phyloP scores from a whole-genome alignment of 805 yeast genomes.

The Candida yuanshanica region DNA sequence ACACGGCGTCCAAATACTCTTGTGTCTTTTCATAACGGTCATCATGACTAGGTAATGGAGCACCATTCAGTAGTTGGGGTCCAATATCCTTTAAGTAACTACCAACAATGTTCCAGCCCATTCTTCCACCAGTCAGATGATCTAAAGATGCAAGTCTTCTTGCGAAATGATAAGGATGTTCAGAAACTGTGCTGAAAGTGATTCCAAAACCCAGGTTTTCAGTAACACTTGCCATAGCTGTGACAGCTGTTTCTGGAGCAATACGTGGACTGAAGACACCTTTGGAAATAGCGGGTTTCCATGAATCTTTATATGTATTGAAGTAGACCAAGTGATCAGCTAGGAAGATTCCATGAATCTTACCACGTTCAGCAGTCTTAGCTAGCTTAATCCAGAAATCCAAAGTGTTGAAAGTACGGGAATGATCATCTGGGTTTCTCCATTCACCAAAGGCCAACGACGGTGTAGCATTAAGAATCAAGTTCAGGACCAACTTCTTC shows the following conservation, averaged over 20 bases:
- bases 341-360: conserved; percentile 30
- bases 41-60: conserved; percentile 32
- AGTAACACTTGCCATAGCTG: conserved; percentile 27
- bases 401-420: conserved; percentile 4
- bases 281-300: conserved; percentile 24
- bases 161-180: conserved; percentile 36
- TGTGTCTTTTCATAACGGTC: conserved; percentile 35
- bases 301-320: conserved; percentile 33
- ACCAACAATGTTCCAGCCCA: conserved; percentile 41
- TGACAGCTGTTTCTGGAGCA: conserved; percentile 27
- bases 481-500: conserved; percentile 29
- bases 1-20: conserved; percentile 34
- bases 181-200: conserved; percentile 37
- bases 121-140: conserved; percentile 35
- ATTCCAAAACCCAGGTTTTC: conserved; percentile 32
- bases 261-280: conserved; percentile 23
- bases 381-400: conserved; percentile 33
- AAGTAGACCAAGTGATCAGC: conserved; percentile 35
- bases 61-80: conserved; percentile 31
- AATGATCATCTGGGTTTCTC: conserved; percentile 16
- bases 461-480: conserved; percentile 28
- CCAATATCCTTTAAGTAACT: conserved; percentile 38
- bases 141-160: conserved; percentile 37
- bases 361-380: conserved; percentile 29
- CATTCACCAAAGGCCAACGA: conserved; percentile 27